Evolutionary conservation across 2,329 filamentous ascomycete genomes (phyloP).

Genomic region (Pseudogymnoascus sp.): DNA sequence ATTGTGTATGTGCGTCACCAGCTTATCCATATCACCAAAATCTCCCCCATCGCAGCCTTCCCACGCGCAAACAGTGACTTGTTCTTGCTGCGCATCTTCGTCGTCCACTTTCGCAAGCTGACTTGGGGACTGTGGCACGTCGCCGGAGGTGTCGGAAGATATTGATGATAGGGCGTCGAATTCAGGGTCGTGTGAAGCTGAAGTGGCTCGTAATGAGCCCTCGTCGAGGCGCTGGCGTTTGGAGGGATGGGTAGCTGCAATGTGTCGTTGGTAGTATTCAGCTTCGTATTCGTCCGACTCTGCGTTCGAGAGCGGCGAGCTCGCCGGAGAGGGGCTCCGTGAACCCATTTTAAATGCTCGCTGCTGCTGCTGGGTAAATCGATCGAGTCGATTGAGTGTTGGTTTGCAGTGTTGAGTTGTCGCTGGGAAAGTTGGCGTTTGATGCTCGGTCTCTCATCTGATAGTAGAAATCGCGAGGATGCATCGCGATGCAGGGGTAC

Average conservation of each 20-base stretch:
- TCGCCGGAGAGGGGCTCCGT: conserved; percentile 41
- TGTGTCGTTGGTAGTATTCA: conserved; percentile 46
- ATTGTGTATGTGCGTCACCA: conserved; percentile 80
- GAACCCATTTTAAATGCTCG: conserved; percentile 30
- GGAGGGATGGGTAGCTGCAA: conserved; percentile 30
- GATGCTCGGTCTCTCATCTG: conserved; percentile 3
- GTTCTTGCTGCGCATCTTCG: conserved; percentile 62
- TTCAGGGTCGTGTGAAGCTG: conserved; percentile 29
- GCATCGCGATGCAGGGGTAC: background rate
- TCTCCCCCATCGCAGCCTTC: conserved; percentile 65
- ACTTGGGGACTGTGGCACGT: conserved; percentile 64
- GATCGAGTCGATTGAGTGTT: background rate
- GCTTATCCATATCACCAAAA: conserved; percentile 68
- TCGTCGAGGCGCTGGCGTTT: conserved; percentile 26
- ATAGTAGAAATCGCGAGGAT: conserved; percentile 5
- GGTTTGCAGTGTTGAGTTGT: background rate
- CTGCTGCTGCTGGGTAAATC: background rate
- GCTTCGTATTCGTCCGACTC: conserved; percentile 52
- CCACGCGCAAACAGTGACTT: conserved; percentile 73
- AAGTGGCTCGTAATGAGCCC: conserved; percentile 17
- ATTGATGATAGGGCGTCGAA: conserved; percentile 60
- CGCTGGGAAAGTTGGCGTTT: background rate
- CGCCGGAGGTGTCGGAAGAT: conserved; percentile 84
- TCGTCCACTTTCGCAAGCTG: conserved; percentile 53
- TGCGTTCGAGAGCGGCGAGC: conserved; percentile 56